A percentile compares a stretch with the other conserved stretches of the same genome.
Evolutionary conservation across 495 filamentous ascomycete species (phyloP).

Genomic region (Usnea hakonensis): DNA sequence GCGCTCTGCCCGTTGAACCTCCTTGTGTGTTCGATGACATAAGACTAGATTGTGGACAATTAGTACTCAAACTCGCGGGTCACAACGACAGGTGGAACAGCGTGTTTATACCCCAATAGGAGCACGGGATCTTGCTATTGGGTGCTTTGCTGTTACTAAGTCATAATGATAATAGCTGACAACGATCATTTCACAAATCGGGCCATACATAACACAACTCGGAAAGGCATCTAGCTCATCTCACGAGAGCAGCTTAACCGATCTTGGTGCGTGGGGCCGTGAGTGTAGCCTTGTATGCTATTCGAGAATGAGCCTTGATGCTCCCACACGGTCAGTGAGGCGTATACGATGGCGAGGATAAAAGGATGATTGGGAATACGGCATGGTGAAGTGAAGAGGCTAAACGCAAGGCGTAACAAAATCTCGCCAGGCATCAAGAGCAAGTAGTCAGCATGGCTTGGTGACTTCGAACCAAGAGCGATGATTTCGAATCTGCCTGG

Average conservation of each 20-base stretch:
- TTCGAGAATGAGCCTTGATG: background rate
- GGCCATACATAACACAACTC: background rate
- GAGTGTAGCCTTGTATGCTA: background rate
- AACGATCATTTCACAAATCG: background rate
- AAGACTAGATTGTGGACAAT: too few species aligned
- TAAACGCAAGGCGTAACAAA: background rate
- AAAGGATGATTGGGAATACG: background rate
- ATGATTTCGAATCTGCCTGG: too few species aligned
- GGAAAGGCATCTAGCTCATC: background rate
- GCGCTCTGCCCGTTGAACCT: background rate
- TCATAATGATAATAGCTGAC: background rate
- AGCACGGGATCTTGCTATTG: background rate
- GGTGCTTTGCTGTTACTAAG: background rate
- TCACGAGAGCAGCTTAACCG: background rate
- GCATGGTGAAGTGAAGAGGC: background rate
- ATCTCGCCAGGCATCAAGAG: background rate
- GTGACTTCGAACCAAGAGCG: background rate
- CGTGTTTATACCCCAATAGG: background rate
- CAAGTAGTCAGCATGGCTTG: background rate
- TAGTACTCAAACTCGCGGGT: background rate
- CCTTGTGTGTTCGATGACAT: background rate
- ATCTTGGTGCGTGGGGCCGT: background rate
- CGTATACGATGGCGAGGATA: too few species aligned
- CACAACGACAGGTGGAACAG: background rate
- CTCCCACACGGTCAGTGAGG: background rate